Evolutionary conservation across 2,329 filamentous ascomycete species (phyloP).

Genomic region (Sporothrix schenckii): DNA sequence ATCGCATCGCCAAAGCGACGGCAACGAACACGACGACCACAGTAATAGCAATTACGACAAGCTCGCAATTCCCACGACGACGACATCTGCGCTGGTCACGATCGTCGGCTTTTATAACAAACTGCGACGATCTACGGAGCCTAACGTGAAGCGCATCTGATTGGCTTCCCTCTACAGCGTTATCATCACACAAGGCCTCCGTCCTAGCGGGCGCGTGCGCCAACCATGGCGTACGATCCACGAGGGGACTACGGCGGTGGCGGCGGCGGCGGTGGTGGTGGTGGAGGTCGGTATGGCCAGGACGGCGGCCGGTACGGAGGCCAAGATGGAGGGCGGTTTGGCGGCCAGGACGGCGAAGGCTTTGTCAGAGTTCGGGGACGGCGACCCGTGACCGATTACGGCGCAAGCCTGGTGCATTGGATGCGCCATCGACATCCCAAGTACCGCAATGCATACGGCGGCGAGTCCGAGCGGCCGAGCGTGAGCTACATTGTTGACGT

Average conservation of each 20-base stretch:
- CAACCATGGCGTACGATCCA: constrained; percentile 37
- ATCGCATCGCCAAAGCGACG: background rate
- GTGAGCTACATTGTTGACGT: constrained; percentile 89
- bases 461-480: constrained; percentile 82
- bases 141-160: background rate
- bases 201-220: constrained; percentile 30
- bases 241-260: constrained; percentile 35
- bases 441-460: constrained; percentile 69
- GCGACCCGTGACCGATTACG: constrained; percentile 83
- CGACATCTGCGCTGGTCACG: background rate
- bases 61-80: background rate
- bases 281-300: constrained; percentile 22
- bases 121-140: background rate
- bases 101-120: background rate
- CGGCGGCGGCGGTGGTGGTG: constrained; percentile 32
- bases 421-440: constrained; percentile 79
- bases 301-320: constrained; percentile 15
- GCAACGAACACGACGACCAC: background rate
- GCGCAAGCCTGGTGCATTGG: constrained; percentile 87
- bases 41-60: no score
- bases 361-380: constrained; percentile 36
- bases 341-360: constrained; percentile 26
- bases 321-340: constrained; percentile 4
- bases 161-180: background rate
- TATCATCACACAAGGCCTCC: constrained; percentile 7